These are phyloP conservation scores for Colletotrichum lupini DNA, from an alignment of 2,329 filamentous ascomycete species.

Conservation along the genomic window DNA sequence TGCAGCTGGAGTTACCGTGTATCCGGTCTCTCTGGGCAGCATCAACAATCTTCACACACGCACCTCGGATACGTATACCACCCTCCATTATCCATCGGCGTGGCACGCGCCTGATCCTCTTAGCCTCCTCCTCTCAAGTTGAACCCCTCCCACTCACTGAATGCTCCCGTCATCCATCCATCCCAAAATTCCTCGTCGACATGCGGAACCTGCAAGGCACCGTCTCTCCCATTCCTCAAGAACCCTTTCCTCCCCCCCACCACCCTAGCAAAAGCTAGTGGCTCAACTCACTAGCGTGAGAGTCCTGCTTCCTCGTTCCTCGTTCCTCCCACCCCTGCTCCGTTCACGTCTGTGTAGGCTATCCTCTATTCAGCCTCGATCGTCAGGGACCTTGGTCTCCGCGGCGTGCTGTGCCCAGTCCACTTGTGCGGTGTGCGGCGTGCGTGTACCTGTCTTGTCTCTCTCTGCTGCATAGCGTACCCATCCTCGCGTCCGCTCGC, in stretches of 20 bases:
- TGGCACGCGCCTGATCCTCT: constrained; percentile 21
- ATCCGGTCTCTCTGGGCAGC: background rate
- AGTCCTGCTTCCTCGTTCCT: background rate
- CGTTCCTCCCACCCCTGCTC: background rate
- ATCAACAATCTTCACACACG: background rate
- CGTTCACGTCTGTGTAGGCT: constrained; percentile 13
- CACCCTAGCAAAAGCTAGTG: background rate
- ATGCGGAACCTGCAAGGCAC: constrained; percentile 13
- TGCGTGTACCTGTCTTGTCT: constrained; percentile 28
- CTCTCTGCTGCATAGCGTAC: constrained; percentile 13
- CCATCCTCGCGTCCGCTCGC: background rate
- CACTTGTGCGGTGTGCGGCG: constrained; percentile 11
- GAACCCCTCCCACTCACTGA: background rate
- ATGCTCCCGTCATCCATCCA: background rate
- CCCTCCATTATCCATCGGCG: constrained; percentile 16
- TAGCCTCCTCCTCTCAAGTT: background rate
- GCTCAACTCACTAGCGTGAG: constrained; percentile 6
- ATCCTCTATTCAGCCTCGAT: constrained; percentile 31
- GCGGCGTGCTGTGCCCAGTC: constrained; percentile 22
- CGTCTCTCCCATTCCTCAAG: constrained; percentile 8
- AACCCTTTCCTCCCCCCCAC: background rate
- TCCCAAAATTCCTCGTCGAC: background rate
- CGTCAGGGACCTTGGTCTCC: constrained; percentile 34
- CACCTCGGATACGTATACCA: constrained; percentile 26
- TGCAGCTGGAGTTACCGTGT: background rate